These are phyloP conservation scores for Xerocomellus amylosporus DNA, from an alignment of 768 basidiomycete species.

Conservation along the genomic window DNA sequence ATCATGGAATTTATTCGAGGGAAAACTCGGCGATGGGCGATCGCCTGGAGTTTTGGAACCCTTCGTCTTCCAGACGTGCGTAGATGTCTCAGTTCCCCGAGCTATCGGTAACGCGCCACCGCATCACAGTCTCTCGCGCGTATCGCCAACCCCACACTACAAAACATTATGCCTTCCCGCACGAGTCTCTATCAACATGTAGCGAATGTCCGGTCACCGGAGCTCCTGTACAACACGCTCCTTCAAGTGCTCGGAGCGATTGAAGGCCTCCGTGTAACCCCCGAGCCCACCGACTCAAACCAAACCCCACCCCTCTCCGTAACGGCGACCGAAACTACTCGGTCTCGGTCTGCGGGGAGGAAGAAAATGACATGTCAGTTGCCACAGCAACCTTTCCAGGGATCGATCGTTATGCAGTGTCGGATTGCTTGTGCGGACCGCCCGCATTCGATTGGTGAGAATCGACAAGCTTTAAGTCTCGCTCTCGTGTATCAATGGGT, in stretches of 20 bases:
- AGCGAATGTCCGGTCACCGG: constrained; percentile 7
- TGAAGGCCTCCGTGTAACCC: constrained; percentile 22
- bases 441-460: constrained; percentile 12
- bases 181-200: constrained; percentile 52
- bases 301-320: constrained; percentile 26
- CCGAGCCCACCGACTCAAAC: not conserved
- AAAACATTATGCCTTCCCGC: constrained; percentile 52
- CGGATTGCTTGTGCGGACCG: constrained; percentile 25
- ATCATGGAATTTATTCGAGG: constrained; percentile 84
- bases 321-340: constrained; percentile 44
- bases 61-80: constrained; percentile 76
- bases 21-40: constrained; percentile 86
- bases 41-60: constrained; percentile 79
- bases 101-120: constrained; percentile 34
- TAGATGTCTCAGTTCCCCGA: constrained; percentile 5
- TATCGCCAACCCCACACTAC: constrained; percentile 41
- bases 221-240: constrained; percentile 22
- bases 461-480: constrained; percentile 1
- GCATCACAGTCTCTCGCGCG: constrained; percentile 36
- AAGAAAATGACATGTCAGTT: constrained; percentile 31
- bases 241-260: constrained; percentile 34
- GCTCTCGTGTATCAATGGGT: constrained; percentile 56
- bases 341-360: constrained; percentile 67
- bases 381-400: not conserved
- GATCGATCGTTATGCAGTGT: constrained; percentile 18